Evolutionary conservation across 1,284 basidiomycete genomes (phyloP).

Genomic region (Pseudozyma sp.): DNA sequence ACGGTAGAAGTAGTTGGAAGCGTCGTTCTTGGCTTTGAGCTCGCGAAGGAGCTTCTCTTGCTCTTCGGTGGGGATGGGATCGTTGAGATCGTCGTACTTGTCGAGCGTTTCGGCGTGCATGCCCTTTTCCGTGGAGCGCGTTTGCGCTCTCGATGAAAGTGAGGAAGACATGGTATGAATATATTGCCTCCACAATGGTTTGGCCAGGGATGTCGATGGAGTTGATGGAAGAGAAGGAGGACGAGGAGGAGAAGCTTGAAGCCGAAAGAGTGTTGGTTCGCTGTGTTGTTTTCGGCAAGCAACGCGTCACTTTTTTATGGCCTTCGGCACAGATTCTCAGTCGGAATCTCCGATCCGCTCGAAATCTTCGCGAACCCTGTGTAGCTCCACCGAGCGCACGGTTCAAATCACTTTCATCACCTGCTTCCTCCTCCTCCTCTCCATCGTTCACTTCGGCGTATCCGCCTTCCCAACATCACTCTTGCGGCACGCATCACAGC

Average conservation of each 20-base stretch:
- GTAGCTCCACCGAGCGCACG: conserved; percentile 1
- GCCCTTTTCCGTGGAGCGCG: conserved; percentile 15
- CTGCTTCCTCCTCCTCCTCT: neutral
- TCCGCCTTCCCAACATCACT: too few species aligned
- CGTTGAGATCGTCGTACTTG: conserved; percentile 52
- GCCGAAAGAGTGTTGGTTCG: neutral
- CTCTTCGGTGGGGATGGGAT: conserved; percentile 53
- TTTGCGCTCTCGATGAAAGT: conserved; percentile 9
- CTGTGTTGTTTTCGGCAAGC: conserved; percentile 23
- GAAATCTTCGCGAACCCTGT: conserved; percentile 1
- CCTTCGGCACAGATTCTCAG: neutral
- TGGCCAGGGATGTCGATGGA: neutral
- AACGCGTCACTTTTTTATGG: conserved; percentile 17
- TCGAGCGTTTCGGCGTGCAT: conserved; percentile 42
- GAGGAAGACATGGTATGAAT: neutral
- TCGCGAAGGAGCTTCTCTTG: conserved; percentile 59
- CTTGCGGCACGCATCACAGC: too few species aligned
- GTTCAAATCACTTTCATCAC: conserved; percentile 8
- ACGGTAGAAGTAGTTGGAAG: conserved; percentile 63
- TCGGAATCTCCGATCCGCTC: conserved; percentile 14
- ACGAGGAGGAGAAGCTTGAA: neutral
- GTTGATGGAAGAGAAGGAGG: neutral
- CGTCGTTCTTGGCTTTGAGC: conserved; percentile 56
- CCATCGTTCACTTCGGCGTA: neutral
- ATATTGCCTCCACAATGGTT: neutral